Percentiles rank a stretch among this genome's conserved stretches.
These are phyloP conservation scores for Cardamine resedifolia DNA, from an alignment of 345 rosid species.

Conservation along the genomic window DNA sequence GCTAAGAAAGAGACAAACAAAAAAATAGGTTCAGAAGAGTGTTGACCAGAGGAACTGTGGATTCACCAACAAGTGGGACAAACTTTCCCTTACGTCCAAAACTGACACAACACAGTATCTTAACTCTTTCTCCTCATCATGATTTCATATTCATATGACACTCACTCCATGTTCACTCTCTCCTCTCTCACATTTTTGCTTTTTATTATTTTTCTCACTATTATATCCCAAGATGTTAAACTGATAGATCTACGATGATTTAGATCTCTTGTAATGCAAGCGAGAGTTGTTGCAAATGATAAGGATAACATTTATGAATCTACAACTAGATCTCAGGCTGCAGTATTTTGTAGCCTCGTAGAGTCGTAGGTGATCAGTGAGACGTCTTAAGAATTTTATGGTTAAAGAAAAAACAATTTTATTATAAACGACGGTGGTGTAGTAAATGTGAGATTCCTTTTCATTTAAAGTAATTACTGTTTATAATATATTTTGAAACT, in stretches of 20 bases:
- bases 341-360: constrained; percentile 16
- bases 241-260: constrained; percentile 9
- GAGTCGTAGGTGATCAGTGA: background rate
- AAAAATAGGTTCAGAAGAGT: constrained; percentile 26
- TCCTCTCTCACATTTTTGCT: background rate
- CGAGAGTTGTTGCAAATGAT: constrained; percentile 5
- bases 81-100: constrained; percentile 37
- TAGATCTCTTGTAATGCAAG: constrained; percentile 30
- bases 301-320: constrained; percentile 18
- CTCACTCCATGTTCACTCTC: constrained; percentile 28
- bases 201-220: background rate
- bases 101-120: constrained; percentile 39
- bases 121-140: constrained; percentile 38
- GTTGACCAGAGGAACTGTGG: constrained; percentile 41
- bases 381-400: background rate
- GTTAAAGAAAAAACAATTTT: background rate
- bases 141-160: constrained; percentile 28
- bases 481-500: background rate
- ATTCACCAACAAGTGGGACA: constrained; percentile 44
- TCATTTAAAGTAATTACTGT: background rate
- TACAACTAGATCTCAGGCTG: background rate
- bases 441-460: background rate
- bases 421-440: background rate
- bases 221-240: background rate
- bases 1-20: constrained; percentile 31